Evolutionary conservation across 2,329 filamentous ascomycete genomes (phyloP), one percentile per base, ranked within the genome.

Genomic region (Cladosporium sp.): DNA sequence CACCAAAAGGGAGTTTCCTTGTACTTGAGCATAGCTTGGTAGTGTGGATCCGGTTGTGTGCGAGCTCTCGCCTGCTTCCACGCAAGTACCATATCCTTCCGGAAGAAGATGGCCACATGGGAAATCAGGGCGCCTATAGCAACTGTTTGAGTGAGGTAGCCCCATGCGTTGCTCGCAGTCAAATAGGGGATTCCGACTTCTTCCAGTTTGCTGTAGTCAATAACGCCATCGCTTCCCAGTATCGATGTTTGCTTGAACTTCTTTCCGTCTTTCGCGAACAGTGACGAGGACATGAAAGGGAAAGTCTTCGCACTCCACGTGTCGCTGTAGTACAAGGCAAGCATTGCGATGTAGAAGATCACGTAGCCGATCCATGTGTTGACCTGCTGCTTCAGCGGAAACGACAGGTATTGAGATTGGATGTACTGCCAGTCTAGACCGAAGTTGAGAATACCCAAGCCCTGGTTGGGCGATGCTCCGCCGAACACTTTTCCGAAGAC

Each of bases 341-440:
- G 69, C 82, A 87, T 84, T 0, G 77, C 80, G 8, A 79, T 68
- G 63, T 81, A 84, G 70, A 84, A 86, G n/a, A 81, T 71, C 0
- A 82, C 43, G 21, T 79, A 80, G 0, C 85, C 85, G 0, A 78
- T 64, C 0, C 79, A 79, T 5, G 77, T 69, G 66, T 87, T 83
- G 0, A 76, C 36, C 25, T 71, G 70, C 65, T 85, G 75, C 8
- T 78, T 79, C 0, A 87, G 78, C 0, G 85, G 85, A 0, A 86
- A 78, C 0, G 85, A 81, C 0, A 84, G 84, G 48, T 67, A 28
- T 69, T 80, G 81, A 0, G 83, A 87, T 6, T 84, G 85, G 60
- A 86, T 84, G 63, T 74, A 84, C 80, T 78, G 84, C 83, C 84
- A 86, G 67, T 86, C 84, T 14, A 86, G 79, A 0, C 81, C 82